Base-by-base conservation (phyloP, 1,284 basidiomycete species). In the Meira miltonrushii region DNA sequence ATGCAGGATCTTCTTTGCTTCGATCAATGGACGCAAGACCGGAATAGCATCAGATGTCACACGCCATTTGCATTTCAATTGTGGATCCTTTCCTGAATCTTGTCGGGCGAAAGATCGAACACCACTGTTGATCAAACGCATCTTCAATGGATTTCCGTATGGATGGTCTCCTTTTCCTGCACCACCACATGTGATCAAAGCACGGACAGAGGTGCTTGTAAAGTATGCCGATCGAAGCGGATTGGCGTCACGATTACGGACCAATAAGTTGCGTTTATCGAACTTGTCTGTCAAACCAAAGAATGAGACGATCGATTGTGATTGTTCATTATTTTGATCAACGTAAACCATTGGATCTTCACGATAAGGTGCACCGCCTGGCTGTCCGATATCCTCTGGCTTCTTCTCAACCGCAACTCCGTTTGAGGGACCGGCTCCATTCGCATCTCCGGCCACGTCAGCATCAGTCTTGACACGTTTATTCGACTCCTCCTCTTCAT, bases 121-220 rank as follows among this genome's bases (percentile, higher is more conserved):
- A 37, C 95, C 95, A 44, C 89, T 88, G 38, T 89, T 87, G 71
- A 94, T 87, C 59, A 98, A 85, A 1, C 95, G 87, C 58, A 97
- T 83, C 25, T 87, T 86, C 41, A 85, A 84, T 75, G 88, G 93
- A 78, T 92, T 77, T 64, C 69, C 62, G 52, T 64, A 61, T 17
- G 68, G 71, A 55, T 75, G 73, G 46, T 63, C 62, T 38, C 64
- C 67, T 12, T 58, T 57, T 23, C 71, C 72, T 10, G 64, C 65
- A 0, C 73, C 87, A 75, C 97, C 97, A 75, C 87, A 83, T 51
- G 83, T 76, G 60, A 97, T 84, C 63, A 98, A 83, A 15, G 83
- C 81, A 61, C 82, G 74, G 69, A 93, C 88, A 63, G 89, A 81
- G 69, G 87, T 85, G 69, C 94, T 95, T 56, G 89, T 88, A 64